Conservation (phyloP, 2,329 filamentous ascomycete species). For the Aureobasidium lini region DNA sequence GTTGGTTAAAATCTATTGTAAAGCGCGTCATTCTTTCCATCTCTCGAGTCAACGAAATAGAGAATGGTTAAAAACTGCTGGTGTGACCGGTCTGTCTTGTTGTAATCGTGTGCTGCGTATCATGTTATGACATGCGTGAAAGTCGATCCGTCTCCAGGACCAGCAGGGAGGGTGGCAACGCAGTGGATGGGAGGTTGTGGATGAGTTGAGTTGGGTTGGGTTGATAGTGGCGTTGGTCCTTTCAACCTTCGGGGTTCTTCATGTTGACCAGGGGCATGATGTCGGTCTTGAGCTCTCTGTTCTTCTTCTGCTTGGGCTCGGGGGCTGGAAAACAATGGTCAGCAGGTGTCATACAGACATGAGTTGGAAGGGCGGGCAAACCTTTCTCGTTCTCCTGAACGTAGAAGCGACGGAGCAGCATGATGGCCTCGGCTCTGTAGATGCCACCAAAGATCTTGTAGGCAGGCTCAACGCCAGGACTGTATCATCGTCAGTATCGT, state of each 20-base stretch:
- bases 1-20: neutral
- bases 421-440: slow-evolving; percentile 87
- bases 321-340: slow-evolving; percentile 40
- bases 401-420: slow-evolving; percentile 86
- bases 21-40: neutral
- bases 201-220: neutral
- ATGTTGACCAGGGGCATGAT: slow-evolving; percentile 38
- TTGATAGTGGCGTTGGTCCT: neutral
- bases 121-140: neutral
- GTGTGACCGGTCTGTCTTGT: neutral
- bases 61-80: neutral
- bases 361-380: slow-evolving; percentile 25
- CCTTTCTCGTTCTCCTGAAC: slow-evolving; percentile 95
- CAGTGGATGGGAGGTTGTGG: neutral
- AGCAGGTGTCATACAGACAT: neutral
- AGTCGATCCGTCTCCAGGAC: neutral
- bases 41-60: neutral
- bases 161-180: neutral
- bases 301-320: slow-evolving; percentile 57
- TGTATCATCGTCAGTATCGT: slow-evolving; percentile 16
- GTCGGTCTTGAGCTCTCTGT: slow-evolving; percentile 54
- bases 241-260: slow-evolving; percentile 12
- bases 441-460: slow-evolving; percentile 82
- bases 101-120: neutral
- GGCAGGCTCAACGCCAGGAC: slow-evolving; percentile 63